Evolutionary conservation across 2,329 filamentous ascomycete genomes (phyloP).

Genomic region (Aspergillus neotritici): DNA sequence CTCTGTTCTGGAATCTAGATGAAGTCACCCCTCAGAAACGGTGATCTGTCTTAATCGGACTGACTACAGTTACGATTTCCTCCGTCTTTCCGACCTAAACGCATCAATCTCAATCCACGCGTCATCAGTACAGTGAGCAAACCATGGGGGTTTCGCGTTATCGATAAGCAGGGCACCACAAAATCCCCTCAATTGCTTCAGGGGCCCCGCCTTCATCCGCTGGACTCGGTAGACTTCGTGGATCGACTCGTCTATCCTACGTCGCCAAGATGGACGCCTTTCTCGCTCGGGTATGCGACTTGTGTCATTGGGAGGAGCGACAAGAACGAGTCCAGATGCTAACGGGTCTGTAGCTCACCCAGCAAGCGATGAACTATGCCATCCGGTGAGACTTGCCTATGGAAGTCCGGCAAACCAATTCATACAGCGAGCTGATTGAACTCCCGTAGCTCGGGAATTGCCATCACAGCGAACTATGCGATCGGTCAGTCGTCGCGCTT

Average conservation of each 20-base stretch:
- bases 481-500: conserved; percentile 73
- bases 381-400: conserved; percentile 51
- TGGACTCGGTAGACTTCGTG: too few species aligned
- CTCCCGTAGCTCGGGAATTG: conserved; percentile 61
- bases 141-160: too few species aligned
- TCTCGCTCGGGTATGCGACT: too few species aligned
- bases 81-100: conserved; percentile 4
- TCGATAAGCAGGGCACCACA: too few species aligned
- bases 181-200: too few species aligned
- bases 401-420: not conserved
- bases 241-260: too few species aligned
- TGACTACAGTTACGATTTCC: not conserved
- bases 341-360: conserved; percentile 49
- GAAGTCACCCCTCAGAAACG: conserved; percentile 56
- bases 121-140: too few species aligned
- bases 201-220: too few species aligned
- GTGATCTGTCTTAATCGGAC: too few species aligned
- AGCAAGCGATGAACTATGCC: conserved; percentile 87
- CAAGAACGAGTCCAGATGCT: conserved; percentile 15
- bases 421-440: conserved; percentile 7
- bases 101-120: not conserved
- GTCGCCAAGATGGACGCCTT: too few species aligned
- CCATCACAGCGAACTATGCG: conserved; percentile 80
- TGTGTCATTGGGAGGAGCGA: too few species aligned
- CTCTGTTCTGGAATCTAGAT: conserved; percentile 53